phyloP scores from a whole-genome alignment of 140 eudicot species.

The Erigeron philadelphicus region DNA sequence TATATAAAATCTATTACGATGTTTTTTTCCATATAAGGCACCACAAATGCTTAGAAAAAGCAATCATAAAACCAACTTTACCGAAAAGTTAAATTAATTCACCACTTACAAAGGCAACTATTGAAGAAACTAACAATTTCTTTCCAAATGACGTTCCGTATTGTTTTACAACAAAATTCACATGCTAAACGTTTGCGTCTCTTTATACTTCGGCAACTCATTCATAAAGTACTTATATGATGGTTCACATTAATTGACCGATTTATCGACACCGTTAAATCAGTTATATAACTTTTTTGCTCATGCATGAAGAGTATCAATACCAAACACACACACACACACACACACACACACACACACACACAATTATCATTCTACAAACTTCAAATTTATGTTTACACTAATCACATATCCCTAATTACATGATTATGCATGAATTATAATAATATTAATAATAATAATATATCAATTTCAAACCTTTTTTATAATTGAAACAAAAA shows the following conservation, averaged over 20 bases:
- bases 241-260: too few relatives aligned
- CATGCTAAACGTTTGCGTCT: too few relatives aligned
- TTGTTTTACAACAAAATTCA: too few relatives aligned
- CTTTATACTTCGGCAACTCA: too few relatives aligned
- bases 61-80: background rate
- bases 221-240: too few relatives aligned
- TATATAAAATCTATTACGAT: background rate
- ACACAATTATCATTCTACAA: slow-evolving; percentile 6
- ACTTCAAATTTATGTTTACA: background rate
- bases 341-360: background rate
- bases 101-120: too few relatives aligned
- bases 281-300: background rate
- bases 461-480: background rate
- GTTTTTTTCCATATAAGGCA: background rate
- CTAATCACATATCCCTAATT: background rate
- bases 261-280: background rate
- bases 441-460: too few relatives aligned
- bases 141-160: too few relatives aligned
- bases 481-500: background rate
- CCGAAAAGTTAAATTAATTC: too few relatives aligned
- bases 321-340: background rate
- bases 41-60: background rate
- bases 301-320: background rate
- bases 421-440: too few relatives aligned
- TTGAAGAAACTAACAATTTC: too few relatives aligned